phyloP scores from a whole-genome alignment of 768 basidiomycete genomes.

The Termitomyces sp. region DNA sequence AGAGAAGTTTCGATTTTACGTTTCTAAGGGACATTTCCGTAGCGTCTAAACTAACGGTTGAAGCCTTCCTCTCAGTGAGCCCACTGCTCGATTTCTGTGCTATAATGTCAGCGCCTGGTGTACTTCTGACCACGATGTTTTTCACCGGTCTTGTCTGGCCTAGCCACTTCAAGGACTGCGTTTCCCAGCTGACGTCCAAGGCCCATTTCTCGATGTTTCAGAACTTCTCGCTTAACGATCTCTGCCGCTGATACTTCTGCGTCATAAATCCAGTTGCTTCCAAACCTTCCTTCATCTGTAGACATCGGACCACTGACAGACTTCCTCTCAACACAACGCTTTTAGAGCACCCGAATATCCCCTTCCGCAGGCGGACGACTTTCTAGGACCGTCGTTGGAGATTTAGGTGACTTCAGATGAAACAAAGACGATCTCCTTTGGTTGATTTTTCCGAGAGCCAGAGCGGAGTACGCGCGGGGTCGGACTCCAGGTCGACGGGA shows the following conservation, averaged over 20 bases:
- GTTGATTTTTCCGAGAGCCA: conserved; percentile 14
- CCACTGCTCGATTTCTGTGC: background rate
- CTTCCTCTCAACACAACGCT: conserved; percentile 50
- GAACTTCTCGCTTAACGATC: conserved; percentile 6
- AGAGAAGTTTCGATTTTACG: background rate
- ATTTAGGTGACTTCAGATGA: conserved; percentile 7
- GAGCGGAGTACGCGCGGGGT: conserved; percentile 29
- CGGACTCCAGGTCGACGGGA: conserved; percentile 19
- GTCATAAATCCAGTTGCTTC: conserved; percentile 44
- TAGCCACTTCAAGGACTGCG: background rate
- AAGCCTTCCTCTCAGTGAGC: conserved; percentile 10
- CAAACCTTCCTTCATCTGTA: conserved; percentile 12
- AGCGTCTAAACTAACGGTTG: conserved; percentile 13
- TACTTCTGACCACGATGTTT: conserved; percentile 15
- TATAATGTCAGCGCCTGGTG: conserved; percentile 1
- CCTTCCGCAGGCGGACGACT: conserved; percentile 11
- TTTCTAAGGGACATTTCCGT: conserved; percentile 14
- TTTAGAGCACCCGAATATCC: conserved; percentile 42
- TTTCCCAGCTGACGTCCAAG: background rate
- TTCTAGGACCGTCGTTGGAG: background rate
- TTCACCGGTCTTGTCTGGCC: conserved; percentile 5
- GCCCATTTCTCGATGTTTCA: background rate
- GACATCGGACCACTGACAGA: conserved; percentile 32
- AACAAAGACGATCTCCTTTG: conserved; percentile 4
- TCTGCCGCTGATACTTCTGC: conserved; percentile 44